A percentile compares a stretch with the other conserved stretches of the same genome.
Conservation (phyloP, 257 asterid genomes). For the Fraxinus excelsior region DNA sequence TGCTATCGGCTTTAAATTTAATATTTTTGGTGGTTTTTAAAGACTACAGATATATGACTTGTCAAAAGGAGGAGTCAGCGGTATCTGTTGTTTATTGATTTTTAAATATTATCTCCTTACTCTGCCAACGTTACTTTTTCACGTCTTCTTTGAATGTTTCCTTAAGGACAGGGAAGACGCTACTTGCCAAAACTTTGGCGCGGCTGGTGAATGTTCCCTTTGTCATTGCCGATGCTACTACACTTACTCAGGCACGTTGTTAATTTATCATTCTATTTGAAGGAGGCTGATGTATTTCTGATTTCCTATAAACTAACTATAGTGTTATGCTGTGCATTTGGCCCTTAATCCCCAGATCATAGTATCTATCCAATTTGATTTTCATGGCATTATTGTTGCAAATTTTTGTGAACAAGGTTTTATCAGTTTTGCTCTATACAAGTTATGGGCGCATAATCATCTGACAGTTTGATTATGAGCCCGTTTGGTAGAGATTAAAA, state of each 20-base stretch:
- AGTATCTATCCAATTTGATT: slow-evolving; percentile 3
- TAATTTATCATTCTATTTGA: slow-evolving; percentile 20
- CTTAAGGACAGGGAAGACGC: slow-evolving; percentile 99
- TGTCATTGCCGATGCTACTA: slow-evolving; percentile 98
- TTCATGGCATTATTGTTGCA: neutral
- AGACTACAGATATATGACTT: neutral
- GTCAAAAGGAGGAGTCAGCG: neutral
- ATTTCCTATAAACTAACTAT: neutral
- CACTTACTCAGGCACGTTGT: slow-evolving; percentile 89
- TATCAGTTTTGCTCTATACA: neutral
- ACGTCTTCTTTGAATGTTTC: slow-evolving; percentile 51
- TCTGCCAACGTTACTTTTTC: slow-evolving; percentile 46
- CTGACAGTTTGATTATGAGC: slow-evolving; percentile 1
- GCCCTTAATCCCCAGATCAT: neutral
- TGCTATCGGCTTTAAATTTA: neutral
- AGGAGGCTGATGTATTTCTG: slow-evolving; percentile 1
- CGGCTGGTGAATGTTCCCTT: slow-evolving; percentile 96
- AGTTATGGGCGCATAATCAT: neutral
- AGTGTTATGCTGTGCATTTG: neutral
- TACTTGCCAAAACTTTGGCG: slow-evolving; percentile 98
- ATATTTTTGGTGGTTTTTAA: neutral
- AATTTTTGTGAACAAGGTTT: slow-evolving; percentile 10
- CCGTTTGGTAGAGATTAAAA: too few species aligned
- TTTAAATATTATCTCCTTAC: slow-evolving; percentile 2
- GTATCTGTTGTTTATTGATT: slow-evolving; percentile 12